Conservation (phyloP, 2,329 filamentous ascomycete species). For the Parastagonospora avenae region DNA sequence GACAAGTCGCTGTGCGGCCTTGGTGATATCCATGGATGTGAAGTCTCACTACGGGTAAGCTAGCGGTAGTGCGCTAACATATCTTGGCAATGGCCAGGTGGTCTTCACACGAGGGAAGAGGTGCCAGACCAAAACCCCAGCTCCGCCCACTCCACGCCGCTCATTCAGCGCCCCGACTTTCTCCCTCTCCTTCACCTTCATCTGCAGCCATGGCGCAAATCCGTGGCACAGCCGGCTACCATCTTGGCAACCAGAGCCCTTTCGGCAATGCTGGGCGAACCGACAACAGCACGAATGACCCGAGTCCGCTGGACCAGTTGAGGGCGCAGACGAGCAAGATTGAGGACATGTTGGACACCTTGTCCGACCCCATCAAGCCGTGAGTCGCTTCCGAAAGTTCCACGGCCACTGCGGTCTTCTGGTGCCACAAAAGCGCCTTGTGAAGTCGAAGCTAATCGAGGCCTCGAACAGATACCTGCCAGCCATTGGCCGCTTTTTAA, state of each 20-base stretch:
- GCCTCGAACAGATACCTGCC: constrained; percentile 74
- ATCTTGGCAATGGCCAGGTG: constrained; percentile 22
- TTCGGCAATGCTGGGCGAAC: constrained; percentile 67
- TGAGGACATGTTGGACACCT: constrained; percentile 85
- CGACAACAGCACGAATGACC: constrained; percentile 66
- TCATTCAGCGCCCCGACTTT: constrained; percentile 17
- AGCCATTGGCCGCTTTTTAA: constrained; percentile 93
- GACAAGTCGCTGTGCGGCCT: neutral
- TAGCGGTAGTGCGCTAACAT: constrained; percentile 23
- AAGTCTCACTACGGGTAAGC: constrained; percentile 8
- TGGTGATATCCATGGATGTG: neutral
- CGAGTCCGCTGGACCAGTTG: constrained; percentile 84
- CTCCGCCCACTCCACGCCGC: constrained; percentile 31
- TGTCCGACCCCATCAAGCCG: constrained; percentile 93
- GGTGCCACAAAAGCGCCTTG: constrained; percentile 1
- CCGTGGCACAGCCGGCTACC: constrained; percentile 75
- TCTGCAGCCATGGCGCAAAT: constrained; percentile 61
- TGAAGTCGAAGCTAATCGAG: constrained; percentile 26
- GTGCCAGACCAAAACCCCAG: constrained; percentile 36
- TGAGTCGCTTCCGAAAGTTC: constrained; percentile 58
- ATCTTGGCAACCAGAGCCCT: constrained; percentile 75
- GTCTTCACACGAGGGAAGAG: constrained; percentile 23
- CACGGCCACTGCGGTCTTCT: constrained; percentile 3
- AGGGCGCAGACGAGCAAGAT: constrained; percentile 97
- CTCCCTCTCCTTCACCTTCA: constrained; percentile 20